phyloP scores from a whole-genome alignment of 2,329 filamentous ascomycete genomes.

The Cordyceps militaris region DNA sequence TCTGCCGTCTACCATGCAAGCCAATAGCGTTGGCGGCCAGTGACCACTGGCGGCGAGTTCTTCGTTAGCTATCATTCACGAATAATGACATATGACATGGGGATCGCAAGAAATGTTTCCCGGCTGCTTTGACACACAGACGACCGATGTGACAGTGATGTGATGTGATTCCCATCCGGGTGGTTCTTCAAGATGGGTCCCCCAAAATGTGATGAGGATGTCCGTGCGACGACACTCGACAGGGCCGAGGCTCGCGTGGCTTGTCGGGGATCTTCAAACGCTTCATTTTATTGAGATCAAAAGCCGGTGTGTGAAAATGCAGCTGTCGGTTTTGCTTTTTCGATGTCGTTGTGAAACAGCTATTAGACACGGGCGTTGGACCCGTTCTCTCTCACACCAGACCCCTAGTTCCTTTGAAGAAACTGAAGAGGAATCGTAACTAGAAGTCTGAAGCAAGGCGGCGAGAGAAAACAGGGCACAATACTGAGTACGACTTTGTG shows the following conservation, averaged over 20 bases:
- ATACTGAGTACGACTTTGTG: too few species aligned
- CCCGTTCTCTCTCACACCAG: neutral
- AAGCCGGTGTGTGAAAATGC: neutral
- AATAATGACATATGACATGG: neutral
- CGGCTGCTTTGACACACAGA: neutral
- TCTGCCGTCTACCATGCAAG: conserved; percentile 1
- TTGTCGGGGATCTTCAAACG: neutral
- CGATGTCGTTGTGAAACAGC: neutral
- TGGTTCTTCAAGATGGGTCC: neutral
- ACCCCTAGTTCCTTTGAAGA: too few species aligned
- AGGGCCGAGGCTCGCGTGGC: neutral
- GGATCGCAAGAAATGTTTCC: neutral
- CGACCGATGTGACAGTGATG: neutral
- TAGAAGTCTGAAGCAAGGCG: too few species aligned
- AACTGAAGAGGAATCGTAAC: too few species aligned
- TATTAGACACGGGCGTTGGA: conserved; percentile 1
- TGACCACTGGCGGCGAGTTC: neutral
- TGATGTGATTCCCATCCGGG: neutral
- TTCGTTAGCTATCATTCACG: neutral
- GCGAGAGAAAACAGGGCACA: too few species aligned
- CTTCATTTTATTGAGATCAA: neutral
- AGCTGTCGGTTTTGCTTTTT: neutral
- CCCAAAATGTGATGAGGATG: neutral
- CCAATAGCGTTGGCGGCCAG: too few species aligned
- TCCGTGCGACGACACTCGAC: conserved; percentile 1